These are phyloP conservation scores for Mucor velutinosus DNA, from an alignment of 371 early-diverging fungal species.

Conservation along the genomic window DNA sequence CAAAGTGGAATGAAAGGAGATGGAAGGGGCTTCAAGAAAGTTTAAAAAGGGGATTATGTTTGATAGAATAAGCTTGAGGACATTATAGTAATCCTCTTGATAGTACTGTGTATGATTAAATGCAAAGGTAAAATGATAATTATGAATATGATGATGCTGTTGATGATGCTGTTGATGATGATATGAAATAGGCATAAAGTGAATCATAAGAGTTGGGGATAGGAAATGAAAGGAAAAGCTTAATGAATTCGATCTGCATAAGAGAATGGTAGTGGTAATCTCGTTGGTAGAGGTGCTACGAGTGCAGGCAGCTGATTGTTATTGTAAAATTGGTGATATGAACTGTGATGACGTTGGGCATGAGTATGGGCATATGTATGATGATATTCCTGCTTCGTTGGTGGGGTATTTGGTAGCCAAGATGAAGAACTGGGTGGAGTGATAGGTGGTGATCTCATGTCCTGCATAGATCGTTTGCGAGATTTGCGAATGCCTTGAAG, in stretches of 20 bases:
- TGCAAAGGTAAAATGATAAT: constrained; percentile 10
- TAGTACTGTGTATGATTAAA: neutral
- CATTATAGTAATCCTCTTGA: neutral
- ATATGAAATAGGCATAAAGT: neutral
- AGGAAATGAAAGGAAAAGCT: neutral
- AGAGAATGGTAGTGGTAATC: constrained; percentile 16
- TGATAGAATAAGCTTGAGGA: constrained; percentile 3
- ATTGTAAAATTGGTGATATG: neutral
- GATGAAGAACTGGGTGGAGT: constrained; percentile 16
- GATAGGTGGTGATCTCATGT: constrained; percentile 23
- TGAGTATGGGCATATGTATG: constrained; percentile 2
- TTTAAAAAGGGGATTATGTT: neutral
- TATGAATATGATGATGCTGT: neutral
- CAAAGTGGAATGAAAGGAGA: constrained; percentile 14
- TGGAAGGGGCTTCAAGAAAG: constrained; percentile 9
- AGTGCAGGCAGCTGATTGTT: constrained; percentile 18
- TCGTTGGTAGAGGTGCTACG: constrained; percentile 26
- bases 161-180: constrained; percentile 6
- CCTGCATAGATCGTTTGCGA: constrained; percentile 34
- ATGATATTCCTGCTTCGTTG: constrained; percentile 6
- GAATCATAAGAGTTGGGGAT: neutral
- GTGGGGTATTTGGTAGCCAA: constrained; percentile 27
- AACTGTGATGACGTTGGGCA: neutral
- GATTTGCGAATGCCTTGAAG: constrained; percentile 55
- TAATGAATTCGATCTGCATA: constrained; percentile 26